phyloP scores from a whole-genome alignment of 129 eudicot species.

The Flaveria sonorensis region DNA sequence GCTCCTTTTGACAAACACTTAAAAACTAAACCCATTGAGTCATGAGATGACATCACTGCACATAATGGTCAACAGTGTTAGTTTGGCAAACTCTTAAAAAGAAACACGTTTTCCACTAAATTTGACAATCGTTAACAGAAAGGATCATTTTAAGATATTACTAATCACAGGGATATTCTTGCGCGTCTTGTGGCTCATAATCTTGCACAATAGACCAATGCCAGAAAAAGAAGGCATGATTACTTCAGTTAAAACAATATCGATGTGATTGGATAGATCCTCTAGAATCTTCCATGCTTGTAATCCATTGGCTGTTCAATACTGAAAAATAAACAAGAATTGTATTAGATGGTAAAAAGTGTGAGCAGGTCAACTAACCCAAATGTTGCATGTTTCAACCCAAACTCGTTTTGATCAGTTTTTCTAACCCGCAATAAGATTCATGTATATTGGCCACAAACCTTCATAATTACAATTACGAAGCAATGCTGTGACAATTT shows the following conservation, averaged over 20 bases:
- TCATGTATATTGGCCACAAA: constrained; percentile 22
- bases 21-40: constrained; percentile 84
- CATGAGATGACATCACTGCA: constrained; percentile 98
- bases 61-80: constrained; percentile 32
- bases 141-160: constrained; percentile 38
- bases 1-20: constrained; percentile 91
- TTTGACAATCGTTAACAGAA: background rate
- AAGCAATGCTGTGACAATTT: constrained; percentile 78
- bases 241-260: constrained; percentile 80
- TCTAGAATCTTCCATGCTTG: constrained; percentile 82
- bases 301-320: constrained; percentile 69
- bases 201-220: constrained; percentile 69
- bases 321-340: constrained; percentile 43
- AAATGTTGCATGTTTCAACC: background rate
- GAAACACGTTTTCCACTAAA: background rate
- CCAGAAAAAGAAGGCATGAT: constrained; percentile 80
- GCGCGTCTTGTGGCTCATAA: constrained; percentile 78
- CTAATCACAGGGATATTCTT: constrained; percentile 87
- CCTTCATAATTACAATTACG: constrained; percentile 87
- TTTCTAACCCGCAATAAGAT: background rate
- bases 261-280: constrained; percentile 65
- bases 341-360: background rate
- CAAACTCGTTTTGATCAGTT: background rate
- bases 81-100: constrained; percentile 9
- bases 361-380: background rate